Conservation (phyloP, 495 filamentous ascomycete species). For the Tetracladium marchalianum region DNA sequence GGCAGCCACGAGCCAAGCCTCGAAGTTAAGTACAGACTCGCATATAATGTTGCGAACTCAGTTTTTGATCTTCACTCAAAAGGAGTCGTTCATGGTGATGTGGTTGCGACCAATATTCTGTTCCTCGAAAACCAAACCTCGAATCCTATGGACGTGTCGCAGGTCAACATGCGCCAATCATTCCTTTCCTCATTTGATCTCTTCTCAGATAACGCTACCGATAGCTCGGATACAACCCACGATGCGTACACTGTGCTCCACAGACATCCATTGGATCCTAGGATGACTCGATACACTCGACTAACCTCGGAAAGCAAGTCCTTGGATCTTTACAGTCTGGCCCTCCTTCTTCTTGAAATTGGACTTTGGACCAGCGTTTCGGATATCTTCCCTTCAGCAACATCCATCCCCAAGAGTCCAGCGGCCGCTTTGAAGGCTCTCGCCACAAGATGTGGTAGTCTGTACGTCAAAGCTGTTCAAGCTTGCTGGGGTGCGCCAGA, state of each 20-base stretch:
- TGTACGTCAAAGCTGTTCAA: constrained; percentile 75
- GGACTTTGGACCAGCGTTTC: constrained; percentile 78
- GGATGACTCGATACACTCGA: constrained; percentile 41
- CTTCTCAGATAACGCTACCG: constrained; percentile 55
- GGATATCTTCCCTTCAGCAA: constrained; percentile 35
- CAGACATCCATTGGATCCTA: constrained; percentile 66
- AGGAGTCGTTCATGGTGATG: constrained; percentile 68
- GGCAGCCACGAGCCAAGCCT: constrained; percentile 47
- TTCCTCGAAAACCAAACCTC: constrained; percentile 53
- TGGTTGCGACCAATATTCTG: constrained; percentile 70
- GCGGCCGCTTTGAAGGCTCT: constrained; percentile 42
- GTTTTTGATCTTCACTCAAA: constrained; percentile 67
- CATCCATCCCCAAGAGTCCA: constrained; percentile 20
- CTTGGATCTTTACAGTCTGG: constrained; percentile 78
- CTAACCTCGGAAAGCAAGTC: constrained; percentile 41
- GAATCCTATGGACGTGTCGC: constrained; percentile 29
- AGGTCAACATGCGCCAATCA: constrained; percentile 61
- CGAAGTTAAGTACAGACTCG: constrained; percentile 78
- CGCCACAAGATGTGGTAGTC: constrained; percentile 60
- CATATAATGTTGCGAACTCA: constrained; percentile 66
- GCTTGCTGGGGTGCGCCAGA: constrained; percentile 71
- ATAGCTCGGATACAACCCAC: constrained; percentile 19
- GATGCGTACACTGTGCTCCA: constrained; percentile 40
- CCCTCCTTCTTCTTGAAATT: constrained; percentile 74
- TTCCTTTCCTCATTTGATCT: constrained; percentile 74